Percentiles rank a stretch among this genome's conserved stretches.
phyloP scores from a whole-genome alignment of 306 rosid species.

The Trichosanthes cucumerina region DNA sequence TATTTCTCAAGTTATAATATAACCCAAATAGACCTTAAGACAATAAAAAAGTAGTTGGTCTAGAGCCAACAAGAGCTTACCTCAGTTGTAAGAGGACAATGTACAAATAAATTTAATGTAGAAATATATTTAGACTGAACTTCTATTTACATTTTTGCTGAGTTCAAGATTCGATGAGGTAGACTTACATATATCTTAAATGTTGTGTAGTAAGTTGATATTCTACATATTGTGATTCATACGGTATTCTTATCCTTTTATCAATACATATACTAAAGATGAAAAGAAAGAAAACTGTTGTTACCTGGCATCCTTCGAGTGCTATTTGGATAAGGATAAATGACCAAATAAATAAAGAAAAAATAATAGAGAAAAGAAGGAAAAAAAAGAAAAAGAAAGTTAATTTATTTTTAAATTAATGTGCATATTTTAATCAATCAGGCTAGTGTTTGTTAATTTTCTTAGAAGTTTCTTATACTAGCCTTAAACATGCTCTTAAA shows the following conservation, averaged over 20 bases:
- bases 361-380: no score
- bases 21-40: no score
- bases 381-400: no score
- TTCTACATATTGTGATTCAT: background rate
- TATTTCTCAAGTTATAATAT: no score
- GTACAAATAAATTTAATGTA: background rate
- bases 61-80: background rate
- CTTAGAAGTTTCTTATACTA: no score
- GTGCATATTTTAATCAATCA: no score
- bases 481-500: background rate
- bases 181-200: background rate
- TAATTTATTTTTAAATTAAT: no score
- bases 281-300: background rate
- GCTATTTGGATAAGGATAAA: no score
- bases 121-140: background rate
- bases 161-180: background rate
- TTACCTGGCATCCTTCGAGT: no score
- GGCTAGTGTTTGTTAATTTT: no score
- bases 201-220: background rate
- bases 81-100: background rate
- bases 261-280: background rate
- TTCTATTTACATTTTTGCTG: background rate
- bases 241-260: background rate
- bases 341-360: no score
- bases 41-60: background rate